Evolutionary conservation across 2,329 filamentous ascomycete species (phyloP).

Genomic region (Neophaeococcomyces aloes): DNA sequence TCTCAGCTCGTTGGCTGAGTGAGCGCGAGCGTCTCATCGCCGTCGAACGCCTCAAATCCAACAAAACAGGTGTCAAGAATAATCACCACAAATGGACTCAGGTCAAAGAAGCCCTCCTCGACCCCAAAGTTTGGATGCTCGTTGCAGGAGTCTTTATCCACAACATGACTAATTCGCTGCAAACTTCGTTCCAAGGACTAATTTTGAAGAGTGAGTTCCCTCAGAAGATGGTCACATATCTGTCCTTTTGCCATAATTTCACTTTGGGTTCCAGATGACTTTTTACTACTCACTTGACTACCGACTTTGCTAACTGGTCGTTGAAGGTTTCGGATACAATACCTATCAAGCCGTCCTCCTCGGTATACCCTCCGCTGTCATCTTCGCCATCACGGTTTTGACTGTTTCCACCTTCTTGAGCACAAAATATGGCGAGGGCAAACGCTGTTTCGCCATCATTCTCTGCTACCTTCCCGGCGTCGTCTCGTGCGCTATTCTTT

Average conservation of each 20-base stretch:
- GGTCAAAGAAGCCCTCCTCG: constrained; percentile 37
- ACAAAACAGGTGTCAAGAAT: constrained; percentile 46
- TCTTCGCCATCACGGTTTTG: background rate
- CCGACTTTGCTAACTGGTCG: too few species aligned
- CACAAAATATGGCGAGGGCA: background rate
- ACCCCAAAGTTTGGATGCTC: constrained; percentile 51
- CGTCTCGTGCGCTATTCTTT: background rate
- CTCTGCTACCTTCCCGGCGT: background rate
- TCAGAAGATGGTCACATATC: too few species aligned
- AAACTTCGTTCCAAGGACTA: background rate
- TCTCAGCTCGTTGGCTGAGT: constrained; percentile 35
- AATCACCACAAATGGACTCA: constrained; percentile 38
- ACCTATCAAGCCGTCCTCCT: background rate
- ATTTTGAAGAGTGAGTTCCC: too few species aligned
- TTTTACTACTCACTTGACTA: too few species aligned
- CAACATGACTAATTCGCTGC: background rate
- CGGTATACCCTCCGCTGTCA: background rate
- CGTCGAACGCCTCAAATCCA: constrained; percentile 42
- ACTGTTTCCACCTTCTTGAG: background rate
- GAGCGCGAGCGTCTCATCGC: constrained; percentile 38
- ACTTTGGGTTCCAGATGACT: too few species aligned
- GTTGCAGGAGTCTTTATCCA: constrained; percentile 30
- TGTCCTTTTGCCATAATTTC: too few species aligned
- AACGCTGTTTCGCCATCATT: constrained; percentile 3
- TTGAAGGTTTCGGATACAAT: background rate